A percentile compares a stretch with the other conserved stretches of the same genome.
Evolutionary conservation across 2,329 filamentous ascomycete species (phyloP).

Genomic region (Orbilia brochopaga): DNA sequence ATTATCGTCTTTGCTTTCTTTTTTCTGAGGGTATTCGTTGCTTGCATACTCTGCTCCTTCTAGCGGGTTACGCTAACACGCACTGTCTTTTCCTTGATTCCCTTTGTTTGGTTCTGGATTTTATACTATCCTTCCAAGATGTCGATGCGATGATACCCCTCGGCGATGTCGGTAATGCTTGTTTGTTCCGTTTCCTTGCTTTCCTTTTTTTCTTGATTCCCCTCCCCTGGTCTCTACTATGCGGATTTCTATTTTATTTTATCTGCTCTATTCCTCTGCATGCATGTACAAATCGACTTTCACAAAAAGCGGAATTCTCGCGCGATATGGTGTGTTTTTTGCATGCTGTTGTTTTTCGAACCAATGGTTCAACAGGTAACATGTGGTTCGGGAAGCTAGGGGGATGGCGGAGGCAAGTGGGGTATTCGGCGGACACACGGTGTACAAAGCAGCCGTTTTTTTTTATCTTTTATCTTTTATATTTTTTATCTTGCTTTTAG

Average conservation of each 20-base stretch:
- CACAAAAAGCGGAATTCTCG: background rate
- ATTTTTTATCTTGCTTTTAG: background rate
- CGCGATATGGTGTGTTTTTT: conserved; percentile 8
- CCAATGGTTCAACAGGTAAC: conserved; percentile 43
- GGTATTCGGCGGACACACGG: conserved; percentile 15
- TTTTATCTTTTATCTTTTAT: conserved; percentile 24
- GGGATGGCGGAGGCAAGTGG: background rate
- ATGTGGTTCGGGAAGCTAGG: conserved; percentile 27
- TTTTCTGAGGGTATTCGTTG: background rate
- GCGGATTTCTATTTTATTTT: too few species aligned
- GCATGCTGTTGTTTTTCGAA: conserved; percentile 15
- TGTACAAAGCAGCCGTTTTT: conserved; percentile 34
- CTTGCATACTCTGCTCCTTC: background rate
- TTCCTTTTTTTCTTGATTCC: conserved; percentile 8
- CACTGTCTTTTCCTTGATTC: background rate
- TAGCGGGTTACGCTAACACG: conserved; percentile 3
- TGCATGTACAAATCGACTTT: conserved; percentile 16
- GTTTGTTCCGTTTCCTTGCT: conserved; percentile 5
- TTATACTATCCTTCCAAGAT: conserved; percentile 38
- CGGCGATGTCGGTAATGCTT: conserved; percentile 18
- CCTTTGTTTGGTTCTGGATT: conserved; percentile 18
- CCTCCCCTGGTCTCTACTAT: too few species aligned
- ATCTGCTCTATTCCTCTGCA: conserved; percentile 7
- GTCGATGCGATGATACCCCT: conserved; percentile 47
- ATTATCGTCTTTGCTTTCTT: background rate